Base-by-base conservation (phyloP, 2,329 filamentous ascomycete species). In the Ascosphaera aggregata region DNA sequence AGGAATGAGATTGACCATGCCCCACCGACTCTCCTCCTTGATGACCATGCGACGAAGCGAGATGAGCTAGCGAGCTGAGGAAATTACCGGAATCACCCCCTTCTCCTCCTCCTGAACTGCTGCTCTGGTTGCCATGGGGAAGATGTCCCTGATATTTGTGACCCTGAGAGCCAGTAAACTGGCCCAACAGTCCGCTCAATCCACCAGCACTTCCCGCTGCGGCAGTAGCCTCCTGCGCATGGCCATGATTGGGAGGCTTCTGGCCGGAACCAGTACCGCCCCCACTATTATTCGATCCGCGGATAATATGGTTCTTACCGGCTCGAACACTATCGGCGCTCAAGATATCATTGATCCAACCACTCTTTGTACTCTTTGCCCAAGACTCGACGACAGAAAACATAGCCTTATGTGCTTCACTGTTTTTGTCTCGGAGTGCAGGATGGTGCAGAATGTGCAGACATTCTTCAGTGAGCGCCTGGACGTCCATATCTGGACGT, bases 361-460 rank as follows among this genome's bases (percentile, higher is more conserved):
- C 68, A 34, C 73, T 72, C 2, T 73, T 65, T 41, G 76, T 67
- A 46, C 74, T 69, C 38, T 80, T 68, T 0, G 71, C 76, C 86
- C 86, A 98, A 42, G 69, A 66, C 49, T 79, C 70, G 2, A 98
- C 82, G 0, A 79, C 81, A 40, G 73, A 67, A 59, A 80, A 95
- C 89, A 98, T 98, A 39, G 75, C 74, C 35, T 71, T 69, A 46
- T 95, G 89, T 19, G 89, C 74, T 53, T 92, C 80, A 41, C 80
- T 62, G 41, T 66, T 64, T 40, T 79, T 73, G 47, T 89, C 70
- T 18, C 86, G 76, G 20, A 82, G 63, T 4, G 79, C 78, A 1
- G 89, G 89, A 53, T 98, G 89, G 54, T 98, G 89, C 61, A 95
- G 92, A 9, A 81, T 74, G 18, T 71, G 71, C 36, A 84, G 61